Evolutionary conservation across 495 filamentous ascomycete species (phyloP).

Genomic region (Bathelium albidoporum): DNA sequence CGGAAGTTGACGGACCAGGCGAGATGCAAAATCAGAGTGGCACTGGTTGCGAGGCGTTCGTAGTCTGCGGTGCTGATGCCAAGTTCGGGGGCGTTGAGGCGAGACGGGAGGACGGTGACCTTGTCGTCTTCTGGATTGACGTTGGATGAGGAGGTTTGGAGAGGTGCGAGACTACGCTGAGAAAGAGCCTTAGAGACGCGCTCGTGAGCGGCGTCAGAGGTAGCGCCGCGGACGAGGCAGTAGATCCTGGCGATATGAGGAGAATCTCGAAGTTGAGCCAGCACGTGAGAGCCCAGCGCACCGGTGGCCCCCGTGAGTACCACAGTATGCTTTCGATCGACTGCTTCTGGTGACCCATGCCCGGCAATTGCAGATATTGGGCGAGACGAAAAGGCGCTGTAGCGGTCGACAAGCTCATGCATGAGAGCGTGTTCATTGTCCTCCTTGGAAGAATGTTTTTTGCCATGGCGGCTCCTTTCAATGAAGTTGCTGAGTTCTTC

Average conservation of each 20-base stretch:
- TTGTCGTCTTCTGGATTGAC: slow-evolving; percentile 24
- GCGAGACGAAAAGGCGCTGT: slow-evolving; percentile 22
- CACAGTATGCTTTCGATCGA: slow-evolving; percentile 9
- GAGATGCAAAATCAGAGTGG: slow-evolving; percentile 49
- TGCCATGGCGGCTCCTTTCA: slow-evolving; percentile 12
- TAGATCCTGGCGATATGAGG: slow-evolving; percentile 35
- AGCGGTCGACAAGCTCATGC: slow-evolving; percentile 28
- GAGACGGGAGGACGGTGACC: slow-evolving; percentile 33
- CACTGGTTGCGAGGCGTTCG: slow-evolving; percentile 30
- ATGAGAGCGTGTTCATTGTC: slow-evolving; percentile 19
- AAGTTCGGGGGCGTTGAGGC: slow-evolving; percentile 33
- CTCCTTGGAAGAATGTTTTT: background rate
- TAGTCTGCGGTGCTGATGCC: slow-evolving; percentile 36
- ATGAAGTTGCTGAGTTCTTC: slow-evolving; percentile 21
- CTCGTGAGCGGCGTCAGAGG: slow-evolving; percentile 34
- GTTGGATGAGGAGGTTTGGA: slow-evolving; percentile 1
- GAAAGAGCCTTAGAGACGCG: slow-evolving; percentile 42
- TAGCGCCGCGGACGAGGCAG: slow-evolving; percentile 47
- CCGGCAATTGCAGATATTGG: slow-evolving; percentile 14
- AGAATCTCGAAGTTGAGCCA: slow-evolving; percentile 33
- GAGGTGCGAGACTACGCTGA: slow-evolving; percentile 14
- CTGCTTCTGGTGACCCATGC: background rate
- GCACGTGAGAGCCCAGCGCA: slow-evolving; percentile 48
- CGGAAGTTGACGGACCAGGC: slow-evolving; percentile 69
- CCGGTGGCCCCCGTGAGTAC: slow-evolving; percentile 55